Evolutionary conservation across 2,329 filamentous ascomycete genomes (phyloP).

Genomic region (Lachnellula arida): DNA sequence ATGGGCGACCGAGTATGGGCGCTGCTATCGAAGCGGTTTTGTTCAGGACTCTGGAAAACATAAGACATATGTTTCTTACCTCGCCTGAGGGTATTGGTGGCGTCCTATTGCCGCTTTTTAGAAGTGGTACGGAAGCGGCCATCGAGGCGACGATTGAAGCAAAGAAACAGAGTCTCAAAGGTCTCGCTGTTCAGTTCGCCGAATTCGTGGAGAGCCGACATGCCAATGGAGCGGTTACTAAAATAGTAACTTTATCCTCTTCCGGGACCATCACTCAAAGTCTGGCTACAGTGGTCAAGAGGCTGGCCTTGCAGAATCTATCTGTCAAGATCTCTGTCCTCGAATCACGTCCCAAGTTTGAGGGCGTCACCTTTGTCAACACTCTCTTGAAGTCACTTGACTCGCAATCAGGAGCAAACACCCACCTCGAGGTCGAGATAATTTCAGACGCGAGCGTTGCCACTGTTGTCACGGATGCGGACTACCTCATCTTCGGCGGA

Average conservation of each 20-base stretch:
- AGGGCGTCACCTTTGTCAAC: slow-evolving; percentile 55
- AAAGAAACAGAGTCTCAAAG: slow-evolving; percentile 4
- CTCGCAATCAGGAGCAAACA: slow-evolving; percentile 19
- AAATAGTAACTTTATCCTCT: slow-evolving; percentile 51
- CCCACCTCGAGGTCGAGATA: slow-evolving; percentile 35
- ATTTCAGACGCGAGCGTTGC: slow-evolving; percentile 55
- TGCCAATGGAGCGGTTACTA: slow-evolving; percentile 2
- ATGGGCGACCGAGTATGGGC: slow-evolving; percentile 62
- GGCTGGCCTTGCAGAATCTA: slow-evolving; percentile 34
- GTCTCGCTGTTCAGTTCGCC: slow-evolving; percentile 7
- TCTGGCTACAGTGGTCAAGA: slow-evolving; percentile 36
- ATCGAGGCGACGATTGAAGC: slow-evolving; percentile 21
- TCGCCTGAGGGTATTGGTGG: slow-evolving; percentile 19
- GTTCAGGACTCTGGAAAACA: slow-evolving; percentile 39
- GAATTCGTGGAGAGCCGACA: slow-evolving; percentile 9
- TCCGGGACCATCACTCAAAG: slow-evolving; percentile 55
- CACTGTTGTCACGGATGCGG: slow-evolving; percentile 45
- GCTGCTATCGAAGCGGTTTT: slow-evolving; percentile 51
- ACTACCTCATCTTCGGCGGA: slow-evolving; percentile 59
- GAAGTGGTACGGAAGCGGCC: slow-evolving; percentile 15
- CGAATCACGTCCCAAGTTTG: slow-evolving; percentile 62
- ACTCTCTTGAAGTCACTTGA: slow-evolving; percentile 31
- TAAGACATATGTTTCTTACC: slow-evolving; percentile 3
- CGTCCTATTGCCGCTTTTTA: slow-evolving; percentile 1
- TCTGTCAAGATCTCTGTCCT: slow-evolving; percentile 54